Base-by-base conservation (phyloP, 108 stramenopile species). In the Cylindrotheca fusiformis region DNA sequence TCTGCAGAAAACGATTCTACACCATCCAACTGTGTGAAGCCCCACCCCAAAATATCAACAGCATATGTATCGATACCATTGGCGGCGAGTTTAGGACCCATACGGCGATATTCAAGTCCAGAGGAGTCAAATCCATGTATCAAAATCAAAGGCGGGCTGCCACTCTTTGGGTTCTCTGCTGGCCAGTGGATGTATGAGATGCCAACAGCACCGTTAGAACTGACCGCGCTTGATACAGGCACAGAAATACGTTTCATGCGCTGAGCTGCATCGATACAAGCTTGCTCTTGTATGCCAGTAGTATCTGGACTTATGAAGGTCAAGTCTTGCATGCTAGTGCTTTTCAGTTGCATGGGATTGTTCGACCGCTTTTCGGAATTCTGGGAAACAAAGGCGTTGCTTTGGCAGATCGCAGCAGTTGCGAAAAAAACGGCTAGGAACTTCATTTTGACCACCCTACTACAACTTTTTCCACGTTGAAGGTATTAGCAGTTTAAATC, bases 11-110 rank as follows among this genome's bases (percentile, higher is more conserved):
- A 95, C n/a, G 46, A 55, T 1, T 36, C 59, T 17, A 90, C 77
- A 3, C 53, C 72, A 0, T 87, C 79, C 29, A 89, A 53, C 46
- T 97, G 83, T 21, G 91, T 88, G 64, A 87, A 97, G 49, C 97
- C 97, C 97, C 97, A 97, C 19, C 97, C 97, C 45, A 96, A 59
- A 4, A 97, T 65, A 55, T 96, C 95, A n/a, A 96, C 89, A 18
- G 91, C 87, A 65, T 95, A 96, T 0, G 84, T 82, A 63, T 95
- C 90, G 20, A 91, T 66, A 17, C 83, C 84, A 26, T 60, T 54
- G 0, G 80, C 65, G n/a, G 90, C 84, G 17, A 97, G 71, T 33
- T 61, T 49, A 6, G 91, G 81, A 6, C 89, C 82, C 48, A 98
- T 73, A 20, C 77, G 71, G 32, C 91, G 77, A 59, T 78, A 93